Evolutionary conservation across 306 rosid genomes (phyloP), one percentile per base, ranked within the genome.

Genomic region (Cyclanthera cordifolia): DNA sequence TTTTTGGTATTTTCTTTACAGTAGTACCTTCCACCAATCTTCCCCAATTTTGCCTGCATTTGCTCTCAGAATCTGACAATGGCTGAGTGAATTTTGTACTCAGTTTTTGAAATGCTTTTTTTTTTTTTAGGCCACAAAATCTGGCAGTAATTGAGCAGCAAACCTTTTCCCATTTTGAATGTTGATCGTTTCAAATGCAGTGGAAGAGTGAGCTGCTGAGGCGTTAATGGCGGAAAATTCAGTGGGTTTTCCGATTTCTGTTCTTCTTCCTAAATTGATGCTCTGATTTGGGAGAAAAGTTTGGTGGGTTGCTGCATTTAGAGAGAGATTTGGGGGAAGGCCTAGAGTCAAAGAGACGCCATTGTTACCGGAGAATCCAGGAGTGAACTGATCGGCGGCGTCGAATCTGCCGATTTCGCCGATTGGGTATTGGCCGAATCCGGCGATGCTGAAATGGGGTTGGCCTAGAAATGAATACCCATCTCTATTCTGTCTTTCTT

Each of bases 301-400:
- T 50, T 89, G 97, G 53, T 87, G 96, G 24, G 88, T 78, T 10
- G 78, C 88, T 14, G 95, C 79, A 30, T 61, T 61, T 53, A 91
- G 27, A 4, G 97, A 76, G 27, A 81, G 82, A 73, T 84, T 81
- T 69, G 87, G 96, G 21, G 96, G 99, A 27, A 93, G 93, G 56
- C 99, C 99, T 52, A 93, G 90, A 76, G 95, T 93, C 65, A 93
- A 82, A 6, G 99, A 93, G 50, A 93, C 96, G 0, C 95, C 83
- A 81, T 90, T 90, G 76, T 90, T 87, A 73, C 95, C 95, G 24
- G 96, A 83, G 79, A 82, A 93, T 74, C 96, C 79, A 71, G 87
- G 88, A 54, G 91, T 54, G 70, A 84, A 90, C 28, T 90, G 83
- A 46, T 87, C 95, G 45, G 82, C 95, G 30, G 82, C 82, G 75